Evolutionary conservation across 2,329 filamentous ascomycete genomes (phyloP).

Genomic region (Ceratocystis colombiana): DNA sequence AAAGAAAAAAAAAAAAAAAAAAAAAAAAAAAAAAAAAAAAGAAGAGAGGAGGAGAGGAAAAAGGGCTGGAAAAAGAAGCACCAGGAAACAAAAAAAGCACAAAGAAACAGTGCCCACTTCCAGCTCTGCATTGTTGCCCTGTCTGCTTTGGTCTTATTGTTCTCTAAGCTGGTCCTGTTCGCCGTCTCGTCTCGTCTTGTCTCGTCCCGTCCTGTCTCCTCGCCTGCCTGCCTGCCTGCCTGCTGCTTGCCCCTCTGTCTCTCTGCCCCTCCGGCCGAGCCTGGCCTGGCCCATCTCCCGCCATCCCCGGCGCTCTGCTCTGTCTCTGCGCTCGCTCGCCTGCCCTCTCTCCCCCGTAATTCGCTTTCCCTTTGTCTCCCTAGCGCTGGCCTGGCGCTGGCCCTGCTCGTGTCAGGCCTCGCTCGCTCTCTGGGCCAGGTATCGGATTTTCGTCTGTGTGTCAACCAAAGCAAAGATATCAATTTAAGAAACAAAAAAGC

Average conservation of each 20-base stretch:
- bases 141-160: background rate
- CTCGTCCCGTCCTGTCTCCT: background rate
- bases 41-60: background rate
- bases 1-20: conserved; percentile 18
- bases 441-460: conserved; percentile 10
- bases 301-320: background rate
- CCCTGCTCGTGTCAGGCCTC: no score
- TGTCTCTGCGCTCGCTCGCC: no score
- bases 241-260: background rate
- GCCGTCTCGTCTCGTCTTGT: conserved; percentile 6
- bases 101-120: no score
- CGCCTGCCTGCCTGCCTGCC: background rate
- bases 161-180: background rate
- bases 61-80: no score
- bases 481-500: background rate
- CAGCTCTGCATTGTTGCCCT: no score
- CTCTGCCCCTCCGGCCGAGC: background rate
- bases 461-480: conserved; percentile 4
- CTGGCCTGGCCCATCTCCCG: background rate
- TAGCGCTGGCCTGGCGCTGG: no score
- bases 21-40: background rate
- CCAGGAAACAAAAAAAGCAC: no score
- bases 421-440: background rate
- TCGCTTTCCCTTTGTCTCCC: no score
- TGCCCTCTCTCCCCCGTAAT: no score